These are phyloP conservation scores for Arabidopsis thaliana DNA, from an alignment of 345 rosid genomes.

Conservation along the genomic window DNA sequence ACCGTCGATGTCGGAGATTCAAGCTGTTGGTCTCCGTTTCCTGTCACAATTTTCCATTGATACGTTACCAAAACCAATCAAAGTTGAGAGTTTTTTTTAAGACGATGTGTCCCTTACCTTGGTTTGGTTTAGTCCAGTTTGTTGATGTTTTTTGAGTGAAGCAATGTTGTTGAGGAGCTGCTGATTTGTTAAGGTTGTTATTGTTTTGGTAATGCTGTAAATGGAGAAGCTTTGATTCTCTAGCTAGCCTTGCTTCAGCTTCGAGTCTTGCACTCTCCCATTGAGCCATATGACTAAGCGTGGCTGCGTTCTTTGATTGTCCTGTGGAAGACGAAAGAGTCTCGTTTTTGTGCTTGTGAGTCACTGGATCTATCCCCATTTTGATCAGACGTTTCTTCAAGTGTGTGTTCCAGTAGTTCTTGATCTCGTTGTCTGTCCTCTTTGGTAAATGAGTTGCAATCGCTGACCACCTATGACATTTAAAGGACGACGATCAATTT, in stretches of 20 bases:
- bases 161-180: constrained; percentile 21
- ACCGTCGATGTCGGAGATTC: constrained; percentile 93
- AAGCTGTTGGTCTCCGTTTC: constrained; percentile 51
- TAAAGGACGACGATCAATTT: neutral
- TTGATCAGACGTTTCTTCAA: constrained; percentile 67
- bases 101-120: constrained; percentile 32
- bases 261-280: constrained; percentile 65
- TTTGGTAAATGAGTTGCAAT: constrained; percentile 80
- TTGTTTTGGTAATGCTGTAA: constrained; percentile 37
- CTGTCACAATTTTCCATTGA: constrained; percentile 13
- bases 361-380: constrained; percentile 67
- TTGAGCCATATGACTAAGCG: constrained; percentile 61
- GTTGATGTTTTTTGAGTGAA: constrained; percentile 34
- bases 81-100: neutral
- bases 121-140: constrained; percentile 48
- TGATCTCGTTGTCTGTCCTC: constrained; percentile 80
- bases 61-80: constrained; percentile 5
- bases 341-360: constrained; percentile 51
- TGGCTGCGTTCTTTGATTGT: constrained; percentile 65
- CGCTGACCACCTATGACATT: constrained; percentile 69
- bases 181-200: constrained; percentile 31
- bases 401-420: constrained; percentile 86
- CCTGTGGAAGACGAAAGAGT: constrained; percentile 57
- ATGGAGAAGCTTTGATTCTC: constrained; percentile 54
- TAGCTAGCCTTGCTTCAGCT: constrained; percentile 60